These are phyloP conservation scores for Aureobasidium sp. DNA, from an alignment of 2,329 filamentous ascomycete species.

Conservation along the genomic window DNA sequence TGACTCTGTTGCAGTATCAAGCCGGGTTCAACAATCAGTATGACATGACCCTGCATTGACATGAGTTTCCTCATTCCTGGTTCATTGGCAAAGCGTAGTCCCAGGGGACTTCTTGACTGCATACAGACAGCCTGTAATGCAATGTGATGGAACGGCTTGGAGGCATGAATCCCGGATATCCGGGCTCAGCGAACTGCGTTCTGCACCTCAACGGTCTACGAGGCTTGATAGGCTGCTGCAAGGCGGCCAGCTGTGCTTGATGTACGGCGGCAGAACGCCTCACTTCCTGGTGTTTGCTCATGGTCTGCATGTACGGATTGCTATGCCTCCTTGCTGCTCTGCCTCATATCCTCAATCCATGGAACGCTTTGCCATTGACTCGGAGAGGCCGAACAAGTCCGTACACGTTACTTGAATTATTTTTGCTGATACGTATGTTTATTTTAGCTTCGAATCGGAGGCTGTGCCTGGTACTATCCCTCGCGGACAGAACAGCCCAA, in stretches of 20 bases:
- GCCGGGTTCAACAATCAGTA: constrained; percentile 49
- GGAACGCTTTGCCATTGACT: constrained; percentile 3
- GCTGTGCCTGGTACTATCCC: constrained; percentile 38
- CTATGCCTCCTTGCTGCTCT: neutral
- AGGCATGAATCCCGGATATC: neutral
- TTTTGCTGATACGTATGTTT: constrained; percentile 26
- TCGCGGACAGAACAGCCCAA: constrained; percentile 37
- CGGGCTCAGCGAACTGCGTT: neutral
- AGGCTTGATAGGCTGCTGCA: neutral
- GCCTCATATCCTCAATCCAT: neutral
- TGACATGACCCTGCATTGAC: constrained; percentile 20
- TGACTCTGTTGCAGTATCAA: constrained; percentile 41
- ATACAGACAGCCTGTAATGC: neutral
- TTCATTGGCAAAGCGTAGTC: constrained; percentile 4
- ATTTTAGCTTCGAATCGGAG: constrained; percentile 33
- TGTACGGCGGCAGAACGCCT: neutral
- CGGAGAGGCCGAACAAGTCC: neutral
- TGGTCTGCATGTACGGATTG: neutral
- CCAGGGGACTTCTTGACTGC: neutral
- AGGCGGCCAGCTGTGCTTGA: neutral
- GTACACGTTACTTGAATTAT: neutral
- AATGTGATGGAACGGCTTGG: neutral
- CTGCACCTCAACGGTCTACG: neutral
- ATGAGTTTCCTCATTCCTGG: neutral
- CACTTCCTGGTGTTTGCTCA: neutral